These are phyloP conservation scores for Gautieria morchelliformis DNA, from an alignment of 768 basidiomycete genomes.

Conservation along the genomic window DNA sequence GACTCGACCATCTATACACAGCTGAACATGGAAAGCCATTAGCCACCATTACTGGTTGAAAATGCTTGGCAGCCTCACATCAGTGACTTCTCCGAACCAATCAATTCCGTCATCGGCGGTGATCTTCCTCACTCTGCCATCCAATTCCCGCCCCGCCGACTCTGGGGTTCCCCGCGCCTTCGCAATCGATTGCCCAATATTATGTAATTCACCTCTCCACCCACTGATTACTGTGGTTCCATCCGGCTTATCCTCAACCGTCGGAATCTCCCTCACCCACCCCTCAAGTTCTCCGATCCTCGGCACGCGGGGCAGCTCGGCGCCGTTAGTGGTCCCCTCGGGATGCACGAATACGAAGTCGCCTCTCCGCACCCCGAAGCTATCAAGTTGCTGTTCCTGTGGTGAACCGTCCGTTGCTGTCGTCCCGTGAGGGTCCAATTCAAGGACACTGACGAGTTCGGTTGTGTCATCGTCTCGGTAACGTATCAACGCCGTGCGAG, in stretches of 20 bases:
- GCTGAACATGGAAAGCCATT: conserved; percentile 28
- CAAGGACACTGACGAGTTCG: conserved; percentile 72
- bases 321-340: conserved; percentile 64
- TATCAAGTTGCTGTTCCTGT: conserved; percentile 37
- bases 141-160: conserved; percentile 18
- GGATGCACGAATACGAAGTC: conserved; percentile 78
- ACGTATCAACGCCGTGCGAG: conserved; percentile 61
- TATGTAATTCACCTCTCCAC: conserved; percentile 65
- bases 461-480: conserved; percentile 42
- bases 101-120: conserved; percentile 33
- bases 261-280: conserved; percentile 60
- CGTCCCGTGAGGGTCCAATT: conserved; percentile 79
- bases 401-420: conserved; percentile 38
- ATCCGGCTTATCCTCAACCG: conserved; percentile 35
- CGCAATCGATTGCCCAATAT: conserved; percentile 54
- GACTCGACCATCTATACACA: conserved; percentile 65
- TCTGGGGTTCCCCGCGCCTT: conserved; percentile 29
- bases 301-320: conserved; percentile 59
- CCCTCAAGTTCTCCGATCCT: conserved; percentile 76
- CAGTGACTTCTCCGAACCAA: conserved; percentile 86
- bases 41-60: neutral
- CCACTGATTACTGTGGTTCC: conserved; percentile 30
- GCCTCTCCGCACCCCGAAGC: conserved; percentile 72
- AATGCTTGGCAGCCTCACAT: conserved; percentile 32
- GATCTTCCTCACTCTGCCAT: conserved; percentile 36